Evolutionary conservation across 345 rosid species (phyloP).

Genomic region (Eucalyptus erythrocorys): DNA sequence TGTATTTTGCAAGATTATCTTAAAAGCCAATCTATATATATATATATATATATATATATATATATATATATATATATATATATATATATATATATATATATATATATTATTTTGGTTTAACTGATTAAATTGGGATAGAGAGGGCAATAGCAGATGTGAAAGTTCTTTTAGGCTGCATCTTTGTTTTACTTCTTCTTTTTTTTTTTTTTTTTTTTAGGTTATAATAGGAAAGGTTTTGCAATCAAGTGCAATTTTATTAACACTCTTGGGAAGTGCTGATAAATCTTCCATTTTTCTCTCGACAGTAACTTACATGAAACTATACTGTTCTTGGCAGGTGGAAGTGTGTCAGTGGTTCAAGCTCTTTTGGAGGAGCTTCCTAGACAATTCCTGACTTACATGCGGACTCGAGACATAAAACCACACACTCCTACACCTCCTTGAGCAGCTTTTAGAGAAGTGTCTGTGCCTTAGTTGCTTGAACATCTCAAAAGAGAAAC

Average conservation of each 20-base stretch:
- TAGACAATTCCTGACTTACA: slow-evolving; percentile 56
- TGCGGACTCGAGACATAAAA: slow-evolving; percentile 49
- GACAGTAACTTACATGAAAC: neutral
- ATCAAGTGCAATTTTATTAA: neutral
- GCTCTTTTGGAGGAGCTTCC: slow-evolving; percentile 80
- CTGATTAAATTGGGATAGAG: neutral
- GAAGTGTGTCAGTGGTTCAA: slow-evolving; percentile 59
- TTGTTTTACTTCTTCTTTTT: neutral
- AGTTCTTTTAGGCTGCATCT: neutral
- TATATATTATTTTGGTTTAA: neutral
- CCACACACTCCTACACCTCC: slow-evolving; percentile 4
- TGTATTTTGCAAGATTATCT: neutral
- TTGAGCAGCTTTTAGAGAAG: neutral
- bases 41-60: accelerated
- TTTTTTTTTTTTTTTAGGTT: neutral
- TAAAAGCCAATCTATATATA: neutral
- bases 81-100: accelerated
- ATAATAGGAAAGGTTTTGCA: neutral
- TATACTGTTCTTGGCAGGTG: slow-evolving; percentile 22
- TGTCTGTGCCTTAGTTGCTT: neutral
- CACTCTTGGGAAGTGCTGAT: neutral
- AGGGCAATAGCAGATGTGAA: neutral
- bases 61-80: accelerated
- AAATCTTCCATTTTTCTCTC: neutral
- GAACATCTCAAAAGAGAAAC: neutral